These are phyloP conservation scores for Fusarium buxicola DNA, from an alignment of 2,329 filamentous ascomycete genomes.

Conservation along the genomic window DNA sequence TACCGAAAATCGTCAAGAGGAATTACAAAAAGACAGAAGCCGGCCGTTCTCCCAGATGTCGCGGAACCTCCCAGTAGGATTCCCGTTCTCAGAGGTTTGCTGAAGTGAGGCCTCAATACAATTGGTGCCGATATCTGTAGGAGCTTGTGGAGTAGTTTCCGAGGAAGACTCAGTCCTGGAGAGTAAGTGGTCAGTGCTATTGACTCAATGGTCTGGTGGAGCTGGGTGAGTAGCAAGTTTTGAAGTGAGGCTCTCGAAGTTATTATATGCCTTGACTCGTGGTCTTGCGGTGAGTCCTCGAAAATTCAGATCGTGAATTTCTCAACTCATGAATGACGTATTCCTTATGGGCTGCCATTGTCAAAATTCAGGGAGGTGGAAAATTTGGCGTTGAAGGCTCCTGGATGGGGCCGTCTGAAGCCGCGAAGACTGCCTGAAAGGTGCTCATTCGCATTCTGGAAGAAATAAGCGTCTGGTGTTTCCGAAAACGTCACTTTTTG, in stretches of 20 bases:
- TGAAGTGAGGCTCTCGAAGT: background rate
- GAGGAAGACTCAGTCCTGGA: background rate
- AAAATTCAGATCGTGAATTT: background rate
- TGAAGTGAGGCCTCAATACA: slow-evolving; percentile 23
- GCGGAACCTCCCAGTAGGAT: slow-evolving; percentile 17
- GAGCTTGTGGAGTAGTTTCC: slow-evolving; percentile 5
- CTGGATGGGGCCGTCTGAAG: background rate
- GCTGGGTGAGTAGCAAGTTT: background rate
- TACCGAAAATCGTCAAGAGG: fast-evolving
- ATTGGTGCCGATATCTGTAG: slow-evolving; percentile 17
- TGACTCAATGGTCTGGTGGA: background rate
- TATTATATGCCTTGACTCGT: slow-evolving; percentile 1
- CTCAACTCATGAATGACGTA: background rate
- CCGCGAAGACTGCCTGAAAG: background rate
- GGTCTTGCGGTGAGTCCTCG: background rate
- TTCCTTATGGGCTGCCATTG: slow-evolving; percentile 3
- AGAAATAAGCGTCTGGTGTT: background rate
- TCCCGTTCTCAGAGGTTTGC: background rate
- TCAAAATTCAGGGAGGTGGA: background rate
- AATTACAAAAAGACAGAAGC: slow-evolving; percentile 34
- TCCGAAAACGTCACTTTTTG: background rate
- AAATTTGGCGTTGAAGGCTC: background rate
- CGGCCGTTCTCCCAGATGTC: slow-evolving; percentile 36
- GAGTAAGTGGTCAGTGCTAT: background rate
- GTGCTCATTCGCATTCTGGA: background rate